Base-by-base conservation (phyloP, 139 green algal species). In the Chlamydomonas incerta region DNA sequence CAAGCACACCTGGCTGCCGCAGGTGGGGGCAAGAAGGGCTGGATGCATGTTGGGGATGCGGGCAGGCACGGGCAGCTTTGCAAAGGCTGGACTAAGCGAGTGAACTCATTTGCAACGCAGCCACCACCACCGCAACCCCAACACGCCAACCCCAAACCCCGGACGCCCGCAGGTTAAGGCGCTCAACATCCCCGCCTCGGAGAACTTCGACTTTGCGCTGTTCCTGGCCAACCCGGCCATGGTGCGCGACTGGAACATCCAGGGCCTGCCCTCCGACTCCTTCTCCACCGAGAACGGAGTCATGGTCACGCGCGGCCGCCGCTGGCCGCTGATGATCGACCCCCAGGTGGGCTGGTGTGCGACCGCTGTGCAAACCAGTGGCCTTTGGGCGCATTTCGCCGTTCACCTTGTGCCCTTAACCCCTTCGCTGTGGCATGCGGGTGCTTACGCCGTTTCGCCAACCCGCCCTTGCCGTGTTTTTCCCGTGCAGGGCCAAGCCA, bases 291-390 rank as follows among this genome's bases (percentile, higher is more conserved):
- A 97, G 89, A 97, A 97, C 75, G 94, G 93, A 47, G 93, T 97
- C 52, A 94, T 97, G 85, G 91, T 95, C 35, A 95, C 93, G 20
- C 89, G 93, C 28, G 91, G 93, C 60, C 73, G 79, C 17, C 88
- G 94, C 41, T 97, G 94, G 94, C 94, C 94, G n/a, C 90, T 97
- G 31, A 95, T 97, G 92, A 92, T 97, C 41, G 94, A 97, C 73
- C 94, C 94, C 14, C 92, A 96, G 90, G 93, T 91, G 13, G 84
- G 93, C 13, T n/a, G n/a, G n/a, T n/a, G n/a, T n/a, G n/a, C n/a
- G n/a, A n/a, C n/a, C n/a, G n/a, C n/a, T n/a, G n/a, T n/a, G n/a
- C n/a, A n/a, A n/a, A n/a, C n/a, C n/a, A n/a, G n/a, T n/a, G n/a
- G n/a, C n/a, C n/a, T n/a, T n/a, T n/a, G n/a, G n/a, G n/a, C n/a